phyloP scores from a whole-genome alignment of 805 yeast genomes.

The Priceomyces fermenticarens region DNA sequence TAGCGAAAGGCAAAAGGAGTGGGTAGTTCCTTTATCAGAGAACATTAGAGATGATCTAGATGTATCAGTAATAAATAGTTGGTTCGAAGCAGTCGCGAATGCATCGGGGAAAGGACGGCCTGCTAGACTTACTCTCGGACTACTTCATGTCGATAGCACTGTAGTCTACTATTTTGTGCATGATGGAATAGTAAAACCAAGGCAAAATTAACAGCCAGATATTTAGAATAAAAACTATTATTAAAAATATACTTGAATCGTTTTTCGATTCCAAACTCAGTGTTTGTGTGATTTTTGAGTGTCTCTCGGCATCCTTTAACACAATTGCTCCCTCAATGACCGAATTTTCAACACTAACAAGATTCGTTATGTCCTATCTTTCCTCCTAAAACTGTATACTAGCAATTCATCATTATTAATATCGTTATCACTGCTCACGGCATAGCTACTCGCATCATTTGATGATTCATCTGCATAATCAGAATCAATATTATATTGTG shows the following conservation, averaged over 20 bases:
- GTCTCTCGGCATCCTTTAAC: too few relatives aligned
- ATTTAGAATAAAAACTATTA: neutral
- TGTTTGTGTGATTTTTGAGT: too few relatives aligned
- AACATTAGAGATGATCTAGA: conserved; percentile 24
- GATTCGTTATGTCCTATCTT: neutral
- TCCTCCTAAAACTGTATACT: conserved; percentile 2
- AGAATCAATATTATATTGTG: conserved; percentile 2
- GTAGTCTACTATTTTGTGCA: conserved; percentile 67
- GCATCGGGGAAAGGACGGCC: conserved; percentile 24
- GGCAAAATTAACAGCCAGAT: conserved; percentile 39
- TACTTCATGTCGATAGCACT: conserved; percentile 65
- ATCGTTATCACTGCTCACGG: neutral
- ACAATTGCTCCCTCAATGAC: too few relatives aligned
- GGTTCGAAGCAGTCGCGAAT: conserved; percentile 32
- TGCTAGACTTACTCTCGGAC: conserved; percentile 48
- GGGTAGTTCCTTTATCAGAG: conserved; percentile 40
- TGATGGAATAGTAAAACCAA: conserved; percentile 65
- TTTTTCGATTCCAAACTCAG: too few relatives aligned
- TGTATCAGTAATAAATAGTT: conserved; percentile 33
- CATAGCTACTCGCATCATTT: conserved; percentile 1
- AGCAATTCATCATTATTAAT: conserved; percentile 1
- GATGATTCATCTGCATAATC: conserved; percentile 6
- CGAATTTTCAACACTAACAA: too few relatives aligned
- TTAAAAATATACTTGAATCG: neutral
- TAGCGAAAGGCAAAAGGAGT: conserved; percentile 20